Conservation (phyloP, 2,329 filamentous ascomycete species). For the Verticillium longisporum region DNA sequence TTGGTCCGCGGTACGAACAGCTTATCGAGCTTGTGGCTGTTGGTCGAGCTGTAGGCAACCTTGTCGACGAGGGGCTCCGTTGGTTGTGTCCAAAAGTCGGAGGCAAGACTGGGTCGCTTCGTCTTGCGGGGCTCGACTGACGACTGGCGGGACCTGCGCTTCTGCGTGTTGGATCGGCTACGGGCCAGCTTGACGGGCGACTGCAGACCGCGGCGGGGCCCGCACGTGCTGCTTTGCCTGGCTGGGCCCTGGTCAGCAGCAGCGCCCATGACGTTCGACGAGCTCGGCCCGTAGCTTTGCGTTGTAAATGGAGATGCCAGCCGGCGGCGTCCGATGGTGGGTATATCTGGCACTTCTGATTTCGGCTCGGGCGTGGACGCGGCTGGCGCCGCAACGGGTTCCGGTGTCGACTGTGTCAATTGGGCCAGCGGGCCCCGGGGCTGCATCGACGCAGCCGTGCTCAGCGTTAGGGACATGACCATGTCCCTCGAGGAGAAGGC, state of each 20-base stretch:
- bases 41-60: slow-evolving; percentile 26
- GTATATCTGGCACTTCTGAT: slow-evolving; percentile 11
- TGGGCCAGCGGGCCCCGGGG: slow-evolving; percentile 54
- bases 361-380: slow-evolving; percentile 1
- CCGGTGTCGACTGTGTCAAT: slow-evolving; percentile 39
- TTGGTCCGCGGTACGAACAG: slow-evolving; percentile 34
- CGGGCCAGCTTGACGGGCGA: slow-evolving; percentile 45
- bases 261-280: slow-evolving; percentile 40
- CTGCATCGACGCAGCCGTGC: slow-evolving; percentile 60
- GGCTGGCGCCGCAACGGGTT: slow-evolving; percentile 13
- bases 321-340: slow-evolving; percentile 21
- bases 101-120: slow-evolving; percentile 47
- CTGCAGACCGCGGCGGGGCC: slow-evolving; percentile 41
- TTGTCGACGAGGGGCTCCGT: slow-evolving; percentile 15
- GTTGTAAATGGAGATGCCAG: slow-evolving; percentile 50
- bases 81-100: slow-evolving; percentile 47
- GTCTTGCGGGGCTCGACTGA: slow-evolving; percentile 38
- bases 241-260: slow-evolving; percentile 24
- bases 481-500: slow-evolving; percentile 56
- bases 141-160: slow-evolving; percentile 42
- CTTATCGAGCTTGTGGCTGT: slow-evolving; percentile 24
- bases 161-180: slow-evolving; percentile 47
- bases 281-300: slow-evolving; percentile 56
- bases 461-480: slow-evolving; percentile 54
- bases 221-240: slow-evolving; percentile 41